Evolutionary conservation across 1,139 yeast species (phyloP).

Genomic region (Candida sp.): DNA sequence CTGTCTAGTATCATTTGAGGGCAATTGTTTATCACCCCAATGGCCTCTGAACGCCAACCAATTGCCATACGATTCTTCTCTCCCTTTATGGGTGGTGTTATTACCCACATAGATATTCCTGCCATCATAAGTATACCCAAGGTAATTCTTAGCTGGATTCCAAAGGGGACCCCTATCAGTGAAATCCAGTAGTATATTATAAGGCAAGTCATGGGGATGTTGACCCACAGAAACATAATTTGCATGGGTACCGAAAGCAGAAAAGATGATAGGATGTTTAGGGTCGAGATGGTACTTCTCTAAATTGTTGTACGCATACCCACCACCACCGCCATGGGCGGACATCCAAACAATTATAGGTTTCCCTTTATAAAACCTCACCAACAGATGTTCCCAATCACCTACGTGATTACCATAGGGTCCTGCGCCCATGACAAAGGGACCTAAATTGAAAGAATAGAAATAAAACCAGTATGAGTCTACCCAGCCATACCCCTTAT

Average conservation of each 20-base stretch:
- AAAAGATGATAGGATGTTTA: slow-evolving; percentile 69
- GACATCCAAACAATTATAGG: slow-evolving; percentile 98
- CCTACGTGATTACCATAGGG: slow-evolving; percentile 98
- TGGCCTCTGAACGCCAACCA: slow-evolving; percentile 82
- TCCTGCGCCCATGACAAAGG: slow-evolving; percentile 96
- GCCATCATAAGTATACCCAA: slow-evolving; percentile 81
- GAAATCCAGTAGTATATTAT: slow-evolving; percentile 84
- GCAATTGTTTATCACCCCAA: slow-evolving; percentile 86
- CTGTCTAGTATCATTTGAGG: slow-evolving; percentile 71
- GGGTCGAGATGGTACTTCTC: slow-evolving; percentile 58
- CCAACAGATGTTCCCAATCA: slow-evolving; percentile 96
- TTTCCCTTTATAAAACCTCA: slow-evolving; percentile 74
- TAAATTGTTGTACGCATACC: slow-evolving; percentile 70
- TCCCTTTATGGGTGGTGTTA: slow-evolving; percentile 42
- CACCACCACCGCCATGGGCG: slow-evolving; percentile 98
- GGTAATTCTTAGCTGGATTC: slow-evolving; percentile 82
- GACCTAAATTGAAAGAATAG: slow-evolving; percentile 91
- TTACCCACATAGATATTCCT: slow-evolving; percentile 35
- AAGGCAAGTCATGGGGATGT: slow-evolving; percentile 93
- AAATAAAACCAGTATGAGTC: slow-evolving; percentile 98
- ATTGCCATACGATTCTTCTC: slow-evolving; percentile 64
- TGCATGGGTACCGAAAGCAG: slow-evolving; percentile 97
- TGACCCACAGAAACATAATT: slow-evolving; percentile 96
- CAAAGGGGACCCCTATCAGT: slow-evolving; percentile 94
- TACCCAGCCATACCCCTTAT: slow-evolving; percentile 88